A percentile compares a stretch with the other conserved stretches of the same genome.
Evolutionary conservation across 352 stramenopile species (phyloP).

Genomic region (Aphanomyces cochlioides): DNA sequence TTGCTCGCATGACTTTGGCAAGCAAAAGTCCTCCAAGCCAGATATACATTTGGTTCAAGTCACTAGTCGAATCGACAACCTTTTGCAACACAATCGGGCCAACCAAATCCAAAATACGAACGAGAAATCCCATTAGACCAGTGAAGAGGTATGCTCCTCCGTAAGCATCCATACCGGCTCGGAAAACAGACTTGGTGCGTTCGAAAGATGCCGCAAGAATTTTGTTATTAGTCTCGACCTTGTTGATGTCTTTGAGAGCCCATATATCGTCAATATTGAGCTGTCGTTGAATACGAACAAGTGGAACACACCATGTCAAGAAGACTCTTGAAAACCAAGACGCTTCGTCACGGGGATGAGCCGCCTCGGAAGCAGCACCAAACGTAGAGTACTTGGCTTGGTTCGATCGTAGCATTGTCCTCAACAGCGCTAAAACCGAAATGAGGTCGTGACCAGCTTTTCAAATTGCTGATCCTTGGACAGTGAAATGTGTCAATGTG

Average conservation of each 20-base stretch:
- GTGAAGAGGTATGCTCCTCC: neutral
- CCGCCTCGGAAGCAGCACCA: no score
- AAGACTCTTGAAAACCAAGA: neutral
- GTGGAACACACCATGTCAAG: neutral
- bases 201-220: neutral
- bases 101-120: neutral
- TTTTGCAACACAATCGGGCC: constrained; percentile 14
- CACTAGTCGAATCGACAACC: neutral
- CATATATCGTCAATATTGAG: neutral
- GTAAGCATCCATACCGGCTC: neutral
- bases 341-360: neutral
- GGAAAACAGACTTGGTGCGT: constrained; percentile 6
- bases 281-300: neutral
- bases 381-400: no score
- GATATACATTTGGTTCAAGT: neutral
- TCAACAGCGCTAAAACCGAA: no score
- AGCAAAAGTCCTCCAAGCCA: constrained; percentile 8
- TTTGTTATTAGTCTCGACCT: neutral
- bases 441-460: no score
- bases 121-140: neutral
- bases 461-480: no score
- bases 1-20: neutral
- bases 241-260: neutral
- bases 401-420: no score
- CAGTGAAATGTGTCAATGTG: no score